These are phyloP conservation scores for Elongisporangium senticosum DNA, from an alignment of 352 stramenopile species.

Conservation along the genomic window DNA sequence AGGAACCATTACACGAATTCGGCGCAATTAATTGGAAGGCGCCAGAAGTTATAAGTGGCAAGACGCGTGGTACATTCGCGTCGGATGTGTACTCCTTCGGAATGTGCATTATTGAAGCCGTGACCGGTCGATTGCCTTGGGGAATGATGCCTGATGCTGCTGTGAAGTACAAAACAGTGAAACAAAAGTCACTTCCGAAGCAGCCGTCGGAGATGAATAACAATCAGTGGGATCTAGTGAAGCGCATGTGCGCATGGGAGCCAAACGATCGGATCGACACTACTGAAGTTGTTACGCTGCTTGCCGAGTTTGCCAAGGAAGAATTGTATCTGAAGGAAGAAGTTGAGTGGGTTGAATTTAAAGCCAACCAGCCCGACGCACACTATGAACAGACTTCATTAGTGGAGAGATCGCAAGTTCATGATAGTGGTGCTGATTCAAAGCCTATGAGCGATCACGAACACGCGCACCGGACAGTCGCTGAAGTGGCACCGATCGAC, in stretches of 20 bases:
- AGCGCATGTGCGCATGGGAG: not conserved
- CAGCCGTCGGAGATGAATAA: not conserved
- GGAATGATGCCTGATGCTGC: not conserved
- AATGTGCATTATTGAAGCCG: not conserved
- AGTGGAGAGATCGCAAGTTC: too few relatives aligned
- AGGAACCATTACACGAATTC: not conserved
- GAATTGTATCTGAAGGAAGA: not conserved
- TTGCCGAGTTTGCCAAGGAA: not conserved
- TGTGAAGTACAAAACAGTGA: not conserved
- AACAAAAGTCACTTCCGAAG: not conserved
- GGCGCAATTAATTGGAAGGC: not conserved
- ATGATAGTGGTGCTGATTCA: too few relatives aligned
- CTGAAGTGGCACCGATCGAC: too few relatives aligned
- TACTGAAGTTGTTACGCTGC: not conserved
- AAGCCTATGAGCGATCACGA: too few relatives aligned
- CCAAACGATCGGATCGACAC: not conserved
- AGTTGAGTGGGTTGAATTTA: not conserved
- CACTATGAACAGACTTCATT: too few relatives aligned
- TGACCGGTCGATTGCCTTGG: not conserved
- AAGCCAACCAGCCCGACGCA: not conserved
- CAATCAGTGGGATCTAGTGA: not conserved
- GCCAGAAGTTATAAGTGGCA: not conserved
- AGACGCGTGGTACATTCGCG: not conserved
- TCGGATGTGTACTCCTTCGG: conserved; percentile 1
- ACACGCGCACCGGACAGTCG: too few relatives aligned